Evolutionary conservation across 1,284 basidiomycete genomes (phyloP).

Genomic region (Meira miltonrushii): DNA sequence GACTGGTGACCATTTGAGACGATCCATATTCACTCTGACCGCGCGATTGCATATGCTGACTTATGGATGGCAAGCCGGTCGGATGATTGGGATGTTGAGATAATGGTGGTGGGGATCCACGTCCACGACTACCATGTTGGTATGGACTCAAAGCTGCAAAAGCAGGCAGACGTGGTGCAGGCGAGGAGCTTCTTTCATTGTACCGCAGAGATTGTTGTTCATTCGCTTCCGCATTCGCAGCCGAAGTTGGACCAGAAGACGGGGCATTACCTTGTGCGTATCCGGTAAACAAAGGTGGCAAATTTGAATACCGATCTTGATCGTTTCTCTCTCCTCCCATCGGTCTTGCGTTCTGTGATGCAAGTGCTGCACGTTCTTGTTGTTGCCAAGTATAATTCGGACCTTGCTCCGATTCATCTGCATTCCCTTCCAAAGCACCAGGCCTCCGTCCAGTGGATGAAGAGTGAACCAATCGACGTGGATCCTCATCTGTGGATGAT

Average conservation of each 20-base stretch:
- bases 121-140: neutral
- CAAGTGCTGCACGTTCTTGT: neutral
- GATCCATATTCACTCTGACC: neutral
- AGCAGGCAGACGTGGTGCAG: conserved; percentile 6
- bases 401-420: neutral
- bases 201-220: neutral
- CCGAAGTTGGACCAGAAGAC: neutral
- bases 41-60: neutral
- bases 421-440: neutral
- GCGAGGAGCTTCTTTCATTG: neutral
- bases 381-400: conserved; percentile 9
- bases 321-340: neutral
- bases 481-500: neutral
- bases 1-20: neutral
- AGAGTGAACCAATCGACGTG: neutral
- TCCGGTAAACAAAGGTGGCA: neutral
- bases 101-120: neutral
- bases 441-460: neutral
- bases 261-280: neutral
- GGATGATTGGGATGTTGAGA: neutral
- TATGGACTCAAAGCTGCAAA: neutral
- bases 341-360: neutral
- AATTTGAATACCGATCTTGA: too few species aligned
- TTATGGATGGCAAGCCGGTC: neutral
- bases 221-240: neutral